Percentiles rank a stretch among this genome's conserved stretches.
phyloP scores from a whole-genome alignment of 331 rosid genomes.

The Malus hybrid region DNA sequence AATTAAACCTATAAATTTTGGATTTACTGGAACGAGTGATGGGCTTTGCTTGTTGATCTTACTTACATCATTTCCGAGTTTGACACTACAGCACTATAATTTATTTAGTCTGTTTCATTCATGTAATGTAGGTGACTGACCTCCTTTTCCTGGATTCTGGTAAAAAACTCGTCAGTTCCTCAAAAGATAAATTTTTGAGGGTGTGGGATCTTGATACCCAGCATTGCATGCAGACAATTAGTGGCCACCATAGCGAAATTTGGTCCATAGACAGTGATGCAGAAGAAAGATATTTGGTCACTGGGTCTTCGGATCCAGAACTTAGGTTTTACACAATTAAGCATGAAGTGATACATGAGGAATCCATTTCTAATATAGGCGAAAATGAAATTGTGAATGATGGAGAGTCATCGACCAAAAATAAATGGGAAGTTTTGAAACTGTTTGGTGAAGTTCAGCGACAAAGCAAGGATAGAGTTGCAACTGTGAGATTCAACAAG shows the following conservation, averaged over 20 bases:
- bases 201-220: conserved; percentile 98
- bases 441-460: conserved; percentile 80
- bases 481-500: conserved; percentile 73
- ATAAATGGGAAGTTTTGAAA: conserved; percentile 72
- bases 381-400: conserved; percentile 14
- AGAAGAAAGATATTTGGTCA: conserved; percentile 64
- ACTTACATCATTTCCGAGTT: not conserved
- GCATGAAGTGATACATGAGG: conserved; percentile 38
- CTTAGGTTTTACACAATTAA: conserved; percentile 69
- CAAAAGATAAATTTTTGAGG: conserved; percentile 90
- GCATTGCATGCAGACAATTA: conserved; percentile 88
- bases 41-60: not conserved
- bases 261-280: conserved; percentile 83
- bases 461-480: conserved; percentile 81
- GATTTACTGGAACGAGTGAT: not conserved
- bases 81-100: not conserved
- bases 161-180: conserved; percentile 76
- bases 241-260: conserved; percentile 93
- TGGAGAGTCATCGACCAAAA: conserved; percentile 37
- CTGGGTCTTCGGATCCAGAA: conserved; percentile 85
- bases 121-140: conserved; percentile 72
- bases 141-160: conserved; percentile 65
- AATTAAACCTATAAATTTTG: not conserved
- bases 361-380: conserved; percentile 23
- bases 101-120: not conserved